Evolutionary conservation across 139 green algal genomes (phyloP).

Genomic region (Gonium pectorale): DNA sequence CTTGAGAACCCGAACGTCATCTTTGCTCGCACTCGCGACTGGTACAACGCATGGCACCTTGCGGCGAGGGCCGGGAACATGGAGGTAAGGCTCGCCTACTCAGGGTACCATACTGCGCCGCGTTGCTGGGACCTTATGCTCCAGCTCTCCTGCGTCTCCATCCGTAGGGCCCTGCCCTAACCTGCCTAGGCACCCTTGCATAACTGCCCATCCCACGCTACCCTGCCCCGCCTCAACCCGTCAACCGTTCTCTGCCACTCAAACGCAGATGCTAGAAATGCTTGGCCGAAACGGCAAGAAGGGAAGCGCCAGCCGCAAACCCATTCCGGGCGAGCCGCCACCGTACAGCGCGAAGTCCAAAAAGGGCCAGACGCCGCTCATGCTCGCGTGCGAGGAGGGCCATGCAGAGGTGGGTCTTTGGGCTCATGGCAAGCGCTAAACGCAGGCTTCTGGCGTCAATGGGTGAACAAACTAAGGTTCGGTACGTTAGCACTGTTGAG

Average conservation of each 20-base stretch:
- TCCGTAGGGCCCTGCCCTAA: too few relatives aligned
- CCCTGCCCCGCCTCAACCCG: too few relatives aligned
- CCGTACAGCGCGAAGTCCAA: slow-evolving; percentile 29
- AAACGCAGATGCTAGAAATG: slow-evolving; percentile 44
- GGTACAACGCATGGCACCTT: slow-evolving; percentile 47
- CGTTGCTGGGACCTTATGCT: too few relatives aligned
- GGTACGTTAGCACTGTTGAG: too few relatives aligned
- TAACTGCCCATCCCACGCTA: too few relatives aligned
- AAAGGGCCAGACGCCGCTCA: slow-evolving; percentile 47
- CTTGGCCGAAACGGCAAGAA: slow-evolving; percentile 13
- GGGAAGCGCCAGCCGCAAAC: slow-evolving; percentile 27
- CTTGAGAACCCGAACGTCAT: slow-evolving; percentile 40
- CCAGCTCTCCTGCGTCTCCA: too few relatives aligned
- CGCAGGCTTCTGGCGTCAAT: too few relatives aligned
- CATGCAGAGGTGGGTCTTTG: slow-evolving; percentile 34
- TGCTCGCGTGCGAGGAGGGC: slow-evolving; percentile 37
- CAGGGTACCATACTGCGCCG: too few relatives aligned
- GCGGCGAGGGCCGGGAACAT: slow-evolving; percentile 35
- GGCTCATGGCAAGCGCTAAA: too few relatives aligned
- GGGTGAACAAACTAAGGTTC: too few relatives aligned
- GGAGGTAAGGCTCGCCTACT: slow-evolving; percentile 12
- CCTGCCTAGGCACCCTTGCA: too few relatives aligned
- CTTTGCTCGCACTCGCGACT: slow-evolving; percentile 14
- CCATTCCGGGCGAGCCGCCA: slow-evolving; percentile 36
- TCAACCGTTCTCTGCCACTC: too few relatives aligned